phyloP scores from a whole-genome alignment of 169 alveolate species.

The Cryptosporidium sp. region DNA sequence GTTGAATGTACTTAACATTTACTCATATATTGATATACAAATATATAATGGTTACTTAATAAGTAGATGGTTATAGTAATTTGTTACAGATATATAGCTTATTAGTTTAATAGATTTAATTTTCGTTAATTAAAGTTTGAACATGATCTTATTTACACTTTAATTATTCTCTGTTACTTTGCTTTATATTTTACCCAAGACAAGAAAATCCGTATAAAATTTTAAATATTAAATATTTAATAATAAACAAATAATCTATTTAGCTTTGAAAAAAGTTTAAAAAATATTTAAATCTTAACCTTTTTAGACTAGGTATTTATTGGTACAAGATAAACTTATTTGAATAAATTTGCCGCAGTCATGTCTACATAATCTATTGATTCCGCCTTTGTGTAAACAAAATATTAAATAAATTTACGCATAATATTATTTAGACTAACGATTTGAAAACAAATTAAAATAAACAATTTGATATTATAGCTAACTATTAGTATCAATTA shows the following conservation, averaged over 20 bases:
- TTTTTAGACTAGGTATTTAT: neutral
- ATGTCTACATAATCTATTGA: neutral
- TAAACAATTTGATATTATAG: neutral
- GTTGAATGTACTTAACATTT: constrained; percentile 39
- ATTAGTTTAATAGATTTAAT: neutral
- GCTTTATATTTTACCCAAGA: constrained; percentile 14
- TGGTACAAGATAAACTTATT: neutral
- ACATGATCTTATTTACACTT: constrained; percentile 16
- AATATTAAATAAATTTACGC: neutral
- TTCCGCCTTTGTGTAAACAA: neutral
- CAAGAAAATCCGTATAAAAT: constrained; percentile 8
- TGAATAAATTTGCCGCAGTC: neutral
- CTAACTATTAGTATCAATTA: neutral
- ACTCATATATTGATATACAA: constrained; percentile 50
- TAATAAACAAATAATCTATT: neutral
- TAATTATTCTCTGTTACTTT: neutral
- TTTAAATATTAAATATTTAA: neutral
- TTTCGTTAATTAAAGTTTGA: constrained; percentile 12
- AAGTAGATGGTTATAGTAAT: constrained; percentile 4
- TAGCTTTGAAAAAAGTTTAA: neutral
- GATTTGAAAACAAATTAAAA: neutral
- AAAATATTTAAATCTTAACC: neutral
- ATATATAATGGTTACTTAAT: constrained; percentile 10
- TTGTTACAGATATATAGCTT: constrained; percentile 1
- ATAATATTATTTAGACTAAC: neutral